Conservation (phyloP, 768 basidiomycete genomes). For the Boletus rubescentipes region DNA sequence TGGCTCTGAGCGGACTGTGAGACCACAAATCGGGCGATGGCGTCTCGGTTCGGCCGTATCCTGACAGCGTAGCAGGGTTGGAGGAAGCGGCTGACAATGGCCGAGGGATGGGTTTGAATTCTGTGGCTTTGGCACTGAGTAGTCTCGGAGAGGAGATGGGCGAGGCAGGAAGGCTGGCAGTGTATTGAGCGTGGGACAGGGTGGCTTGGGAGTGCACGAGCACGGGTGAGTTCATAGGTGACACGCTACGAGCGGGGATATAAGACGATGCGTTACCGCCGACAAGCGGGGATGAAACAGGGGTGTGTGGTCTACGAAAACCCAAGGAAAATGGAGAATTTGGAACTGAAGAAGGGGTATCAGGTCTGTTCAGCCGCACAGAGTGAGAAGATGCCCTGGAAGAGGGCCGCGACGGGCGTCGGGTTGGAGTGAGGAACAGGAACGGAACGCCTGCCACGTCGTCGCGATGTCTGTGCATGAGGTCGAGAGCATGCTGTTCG, state of each 20-base stretch:
- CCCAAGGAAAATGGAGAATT: slow-evolving; percentile 72
- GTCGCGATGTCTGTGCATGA: slow-evolving; percentile 95
- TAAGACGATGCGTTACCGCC: slow-evolving; percentile 53
- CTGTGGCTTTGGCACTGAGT: slow-evolving; percentile 85
- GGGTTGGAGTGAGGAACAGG: slow-evolving; percentile 75
- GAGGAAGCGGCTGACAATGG: slow-evolving; percentile 72
- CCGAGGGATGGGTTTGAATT: slow-evolving; percentile 83
- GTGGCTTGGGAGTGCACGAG: slow-evolving; percentile 55
- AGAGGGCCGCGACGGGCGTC: slow-evolving; percentile 78
- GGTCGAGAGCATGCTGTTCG: slow-evolving; percentile 86
- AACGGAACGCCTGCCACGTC: slow-evolving; percentile 81
- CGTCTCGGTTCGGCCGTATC: slow-evolving; percentile 62
- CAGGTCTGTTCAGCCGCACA: slow-evolving; percentile 65
- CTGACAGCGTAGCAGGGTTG: slow-evolving; percentile 48
- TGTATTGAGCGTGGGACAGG: slow-evolving; percentile 59
- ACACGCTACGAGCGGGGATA: slow-evolving; percentile 51
- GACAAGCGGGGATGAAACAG: slow-evolving; percentile 74
- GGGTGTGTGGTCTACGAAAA: slow-evolving; percentile 79
- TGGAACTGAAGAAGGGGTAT: slow-evolving; percentile 74
- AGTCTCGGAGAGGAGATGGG: slow-evolving; percentile 83
- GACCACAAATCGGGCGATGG: slow-evolving; percentile 93
- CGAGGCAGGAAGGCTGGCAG: slow-evolving; percentile 81
- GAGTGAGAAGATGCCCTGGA: slow-evolving; percentile 77
- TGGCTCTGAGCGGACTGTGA: slow-evolving; percentile 62
- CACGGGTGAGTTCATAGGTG: slow-evolving; percentile 67